Base-by-base conservation (phyloP, 257 asterid genomes). In the Nicotiana otophora region DNA sequence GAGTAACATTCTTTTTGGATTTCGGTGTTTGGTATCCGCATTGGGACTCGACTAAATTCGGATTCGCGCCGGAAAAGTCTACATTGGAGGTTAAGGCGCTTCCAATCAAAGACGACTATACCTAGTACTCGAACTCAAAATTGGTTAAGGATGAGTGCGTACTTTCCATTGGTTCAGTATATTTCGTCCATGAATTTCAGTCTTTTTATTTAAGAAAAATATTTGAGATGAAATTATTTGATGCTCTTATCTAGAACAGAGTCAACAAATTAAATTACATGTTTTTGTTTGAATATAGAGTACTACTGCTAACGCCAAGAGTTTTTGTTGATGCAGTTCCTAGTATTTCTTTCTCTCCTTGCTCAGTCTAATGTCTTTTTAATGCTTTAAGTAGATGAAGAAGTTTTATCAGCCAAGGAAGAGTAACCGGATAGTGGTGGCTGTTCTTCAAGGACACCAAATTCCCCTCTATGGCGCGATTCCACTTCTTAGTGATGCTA, bases 391-490 rank as follows among this genome's bases (percentile, higher is more conserved):
- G 80, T 90, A 95, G 99, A 85, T 95, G 81, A 86, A 78, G 57
- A 89, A 87, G 81, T 92, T 95, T 82, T 95, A 92, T 46, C 90
- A 91, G 87, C 81, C 93, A 20, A 88, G 99, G 77, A 93, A 89
- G 91, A 92, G 97, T 63, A 85, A 84, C 77, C 82, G 90, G 54
- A 90, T 78, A n/a, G 88, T 91, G 84, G 81, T 85, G 16, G 89
- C 90, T 0, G 86, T 88, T 67, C 86, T 95, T 36, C 83, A 81
- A 69, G 98, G 96, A 19, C 82, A 90, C 57, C 99, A 95, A 81
- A 93, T 95, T 83, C 99, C 99, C 1, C 93, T 94, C 5, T 94
- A 95, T 51, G 99, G 99, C 8, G 97, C 97, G 42, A 86, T 95
- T 57, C 95, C 98, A 0, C 23, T 85, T 17, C 84, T 92, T 42